Evolutionary conservation across 108 stramenopile genomes (phyloP).

Genomic region (Nitzschia palea): DNA sequence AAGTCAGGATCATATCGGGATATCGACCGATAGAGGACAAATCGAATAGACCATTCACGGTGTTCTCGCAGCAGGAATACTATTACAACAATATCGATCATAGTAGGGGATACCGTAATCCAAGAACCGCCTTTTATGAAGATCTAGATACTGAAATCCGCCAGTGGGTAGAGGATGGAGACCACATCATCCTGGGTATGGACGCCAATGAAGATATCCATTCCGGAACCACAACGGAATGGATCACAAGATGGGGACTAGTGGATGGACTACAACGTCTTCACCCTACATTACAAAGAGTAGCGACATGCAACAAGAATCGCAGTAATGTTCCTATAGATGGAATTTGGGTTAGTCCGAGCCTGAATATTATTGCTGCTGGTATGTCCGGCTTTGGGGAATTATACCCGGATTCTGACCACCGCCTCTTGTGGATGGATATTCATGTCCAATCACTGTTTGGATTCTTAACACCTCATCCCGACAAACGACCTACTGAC

Average conservation of each 20-base stretch:
- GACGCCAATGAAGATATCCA: background rate
- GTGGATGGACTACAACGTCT: background rate
- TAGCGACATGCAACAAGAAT: background rate
- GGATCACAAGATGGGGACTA: background rate
- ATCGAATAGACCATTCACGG: background rate
- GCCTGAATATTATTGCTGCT: background rate
- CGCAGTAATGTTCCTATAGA: background rate
- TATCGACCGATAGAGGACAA: background rate
- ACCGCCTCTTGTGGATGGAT: background rate
- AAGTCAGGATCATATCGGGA: background rate
- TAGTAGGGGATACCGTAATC: background rate
- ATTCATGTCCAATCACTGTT: background rate
- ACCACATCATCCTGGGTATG: background rate
- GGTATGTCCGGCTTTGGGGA: background rate
- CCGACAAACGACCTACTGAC: background rate
- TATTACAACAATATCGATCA: background rate
- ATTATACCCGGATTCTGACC: background rate
- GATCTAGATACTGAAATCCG: background rate
- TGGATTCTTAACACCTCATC: background rate
- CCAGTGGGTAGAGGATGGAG: background rate
- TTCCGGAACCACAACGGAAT: background rate
- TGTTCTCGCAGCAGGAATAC: background rate
- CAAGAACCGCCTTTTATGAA: background rate
- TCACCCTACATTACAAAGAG: background rate
- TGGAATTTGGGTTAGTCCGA: background rate